Evolutionary conservation across 768 basidiomycete genomes (phyloP).

Genomic region (Tulasnella sp.): DNA sequence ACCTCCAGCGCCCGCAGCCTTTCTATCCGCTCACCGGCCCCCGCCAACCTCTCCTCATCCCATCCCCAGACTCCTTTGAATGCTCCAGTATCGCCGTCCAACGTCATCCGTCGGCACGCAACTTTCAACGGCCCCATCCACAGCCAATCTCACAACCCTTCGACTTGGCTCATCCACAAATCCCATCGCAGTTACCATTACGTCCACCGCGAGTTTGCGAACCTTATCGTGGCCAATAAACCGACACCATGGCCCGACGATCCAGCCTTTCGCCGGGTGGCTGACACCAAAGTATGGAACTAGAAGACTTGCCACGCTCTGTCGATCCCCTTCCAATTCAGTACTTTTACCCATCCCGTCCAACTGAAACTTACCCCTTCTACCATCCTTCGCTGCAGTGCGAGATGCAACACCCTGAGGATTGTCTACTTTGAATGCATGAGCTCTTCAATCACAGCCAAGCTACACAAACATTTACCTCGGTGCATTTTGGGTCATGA

Average conservation of each 20-base stretch:
- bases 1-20: too few relatives aligned
- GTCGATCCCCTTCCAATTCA: background rate
- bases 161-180: background rate
- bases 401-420: conserved; percentile 38
- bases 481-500: conserved; percentile 47
- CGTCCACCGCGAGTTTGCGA: conserved; percentile 56
- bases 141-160: background rate
- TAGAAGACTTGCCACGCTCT: conserved; percentile 43
- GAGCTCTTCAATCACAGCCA: conserved; percentile 29
- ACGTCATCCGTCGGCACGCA: background rate
- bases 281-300: conserved; percentile 71
- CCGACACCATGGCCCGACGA: conserved; percentile 71
- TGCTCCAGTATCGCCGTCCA: background rate
- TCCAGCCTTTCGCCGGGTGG: conserved; percentile 64
- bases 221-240: conserved; percentile 42
- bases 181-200: conserved; percentile 31
- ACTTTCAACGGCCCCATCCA: conserved; percentile 11
- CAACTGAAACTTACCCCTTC: conserved; percentile 5
- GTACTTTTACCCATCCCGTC: background rate
- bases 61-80: background rate
- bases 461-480: conserved; percentile 40
- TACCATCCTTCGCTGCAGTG: conserved; percentile 50
- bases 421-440: conserved; percentile 20
- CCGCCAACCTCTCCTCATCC: background rate
- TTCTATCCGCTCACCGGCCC: too few relatives aligned